Base-by-base conservation (phyloP, 208 protist species). In the Porcisia deanei region DNA sequence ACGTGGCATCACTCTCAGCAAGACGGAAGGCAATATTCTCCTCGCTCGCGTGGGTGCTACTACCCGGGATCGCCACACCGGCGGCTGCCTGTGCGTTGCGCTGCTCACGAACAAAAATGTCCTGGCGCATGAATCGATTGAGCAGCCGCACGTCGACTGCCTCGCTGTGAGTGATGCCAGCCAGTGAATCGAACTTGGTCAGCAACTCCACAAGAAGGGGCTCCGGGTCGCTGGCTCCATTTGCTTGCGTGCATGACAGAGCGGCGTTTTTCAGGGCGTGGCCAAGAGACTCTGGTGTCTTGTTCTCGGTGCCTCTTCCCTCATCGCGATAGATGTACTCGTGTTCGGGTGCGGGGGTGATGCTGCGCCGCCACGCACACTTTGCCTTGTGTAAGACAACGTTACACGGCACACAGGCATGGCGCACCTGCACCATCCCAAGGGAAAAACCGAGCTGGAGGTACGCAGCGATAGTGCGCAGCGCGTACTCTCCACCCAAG, bases 121-220 rank as follows among this genome's bases (percentile, higher is more conserved):
- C 84, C 57, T 88, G 88, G 25, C 70, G 54, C 45, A 71, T 70
- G 63, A 92, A 76, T 16, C 66, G 75, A 6, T 52, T 43, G 20
- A 89, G 39, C n/a, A 92, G 52, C 63, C 58, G 77, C 55, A 85
- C 76, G 63, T 88, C 77, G 16, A 88, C 80, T 0, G 84, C 83
- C 73, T 88, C 83, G 22, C 74, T 76, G 71, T 92, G 88, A 14
- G 88, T 88, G 39, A 92, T 87, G 39, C 73, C 54, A 39, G 84
- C 76, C 0, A 88, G 59, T 7, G 68, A 75, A 59, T 76, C 63
- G 45, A 85, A 72, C 60, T 86, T 85, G 8, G 25, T 25, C 54
- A 91, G 75, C 57, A 91, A 73, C 79, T 77, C 73, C 30, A 49
- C 72, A 7, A 83, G 76, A 37, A 80, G 75, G 9, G 53, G 37